Base-by-base conservation (phyloP, 345 rosid species). In the Hypericum perforatum region DNA sequence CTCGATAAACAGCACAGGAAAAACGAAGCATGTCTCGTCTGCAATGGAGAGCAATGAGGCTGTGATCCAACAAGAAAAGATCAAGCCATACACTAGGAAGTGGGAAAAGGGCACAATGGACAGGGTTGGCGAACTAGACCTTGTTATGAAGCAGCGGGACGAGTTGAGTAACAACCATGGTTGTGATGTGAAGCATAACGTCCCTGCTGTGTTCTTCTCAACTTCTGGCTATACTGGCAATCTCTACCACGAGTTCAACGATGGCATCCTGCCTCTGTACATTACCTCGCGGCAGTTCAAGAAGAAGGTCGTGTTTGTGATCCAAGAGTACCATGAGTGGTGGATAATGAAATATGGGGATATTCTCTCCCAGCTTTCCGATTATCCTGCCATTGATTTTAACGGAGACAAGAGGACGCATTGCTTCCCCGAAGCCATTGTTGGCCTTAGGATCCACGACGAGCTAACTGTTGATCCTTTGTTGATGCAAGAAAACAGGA, bases 181-280 rank as follows among this genome's bases (percentile, higher is more conserved):
- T 5, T 88, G 96, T 48, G 86, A 88, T 58, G 80, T 85, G 16
- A 15, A 43, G 15, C 84, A 88, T 37, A 70, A 77, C 43, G 94
- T 78, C 5, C 86, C 94, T 0, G 89, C 91, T 0, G 86, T 85
- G 69, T 71, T 88, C 73, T 88, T 85, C 74, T 88, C 91, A 0
- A 85, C 96, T 0, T 86, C 91, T 5, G 96, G 96, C 13, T 88
- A 82, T 49, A 88, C 96, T 0, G 96, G 96, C 32, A 88, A 88
- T 53, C 70, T 82, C 4, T 88, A 82, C 15, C 96, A 88, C 56
- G 96, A 88, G 68, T 84, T 88, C 47, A 85, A 88, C 66, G 94
- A 88, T 39, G 91, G 94, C 59, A 71, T 88, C 37, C 58, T 88
- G 58, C 96, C 96, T 16, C 59, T 88, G 66, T 88, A 70, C 57